Conservation (phyloP, 2,329 filamentous ascomycete genomes). For the Epichloe baconii region DNA sequence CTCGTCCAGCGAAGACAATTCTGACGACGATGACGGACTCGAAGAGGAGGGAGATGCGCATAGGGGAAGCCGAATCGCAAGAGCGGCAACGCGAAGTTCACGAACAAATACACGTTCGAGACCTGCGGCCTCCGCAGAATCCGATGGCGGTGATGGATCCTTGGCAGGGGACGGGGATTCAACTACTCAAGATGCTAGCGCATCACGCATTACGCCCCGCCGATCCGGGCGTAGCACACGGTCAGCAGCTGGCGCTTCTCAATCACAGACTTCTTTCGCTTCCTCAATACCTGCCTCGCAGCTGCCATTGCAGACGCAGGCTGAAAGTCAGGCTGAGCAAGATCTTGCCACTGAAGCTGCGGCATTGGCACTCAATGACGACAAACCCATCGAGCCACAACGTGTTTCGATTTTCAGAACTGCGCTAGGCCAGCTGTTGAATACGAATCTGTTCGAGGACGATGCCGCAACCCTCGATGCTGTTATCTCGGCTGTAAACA, state of each 20-base stretch:
- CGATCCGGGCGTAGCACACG: constrained; percentile 25
- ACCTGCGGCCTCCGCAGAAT: constrained; percentile 10
- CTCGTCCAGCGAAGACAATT: constrained; percentile 45
- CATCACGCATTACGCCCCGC: constrained; percentile 22
- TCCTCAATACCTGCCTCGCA: constrained; percentile 72
- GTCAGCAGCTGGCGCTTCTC: constrained; percentile 25
- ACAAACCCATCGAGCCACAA: constrained; percentile 39
- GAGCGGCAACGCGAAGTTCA: constrained; percentile 13
- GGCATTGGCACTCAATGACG: constrained; percentile 27
- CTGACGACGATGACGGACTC: constrained; percentile 40
- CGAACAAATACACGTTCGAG: neutral
- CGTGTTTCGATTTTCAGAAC: constrained; percentile 66
- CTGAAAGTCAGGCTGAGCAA: constrained; percentile 30
- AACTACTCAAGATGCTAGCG: neutral
- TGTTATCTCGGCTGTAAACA: constrained; percentile 70
- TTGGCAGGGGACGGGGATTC: neutral
- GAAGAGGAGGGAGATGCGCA: constrained; percentile 48
- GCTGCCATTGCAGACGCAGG: constrained; percentile 33
- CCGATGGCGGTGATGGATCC: constrained; percentile 18
- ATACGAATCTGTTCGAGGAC: constrained; percentile 71
- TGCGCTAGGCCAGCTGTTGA: constrained; percentile 71
- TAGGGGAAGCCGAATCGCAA: constrained; percentile 23
- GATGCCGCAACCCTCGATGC: constrained; percentile 67
- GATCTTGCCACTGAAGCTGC: constrained; percentile 30
- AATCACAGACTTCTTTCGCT: constrained; percentile 52